A percentile compares a stretch with the other conserved stretches of the same genome.
Evolutionary conservation across 768 basidiomycete species (phyloP).

Genomic region (Amanita brunnescens): DNA sequence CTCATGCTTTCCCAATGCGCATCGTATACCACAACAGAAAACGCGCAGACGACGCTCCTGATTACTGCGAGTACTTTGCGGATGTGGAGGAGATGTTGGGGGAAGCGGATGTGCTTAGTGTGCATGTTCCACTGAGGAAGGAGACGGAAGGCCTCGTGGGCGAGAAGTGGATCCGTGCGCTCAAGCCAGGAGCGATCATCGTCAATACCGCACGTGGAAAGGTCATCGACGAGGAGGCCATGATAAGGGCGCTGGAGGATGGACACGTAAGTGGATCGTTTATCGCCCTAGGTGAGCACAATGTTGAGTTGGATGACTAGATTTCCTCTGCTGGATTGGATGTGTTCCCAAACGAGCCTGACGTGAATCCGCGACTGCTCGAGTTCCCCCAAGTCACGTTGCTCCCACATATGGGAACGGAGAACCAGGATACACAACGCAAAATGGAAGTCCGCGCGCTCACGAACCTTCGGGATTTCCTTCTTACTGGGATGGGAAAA

Average conservation of each 20-base stretch:
- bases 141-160: conserved; percentile 71
- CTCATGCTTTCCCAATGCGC: conserved; percentile 81
- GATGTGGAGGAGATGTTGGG: conserved; percentile 55
- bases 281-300: not conserved
- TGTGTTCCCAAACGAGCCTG: conserved; percentile 80
- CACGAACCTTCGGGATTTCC: conserved; percentile 64
- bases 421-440: conserved; percentile 77
- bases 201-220: conserved; percentile 89
- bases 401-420: conserved; percentile 90
- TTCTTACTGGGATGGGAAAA: conserved; percentile 51
- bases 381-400: conserved; percentile 79
- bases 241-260: conserved; percentile 78
- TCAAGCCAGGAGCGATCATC: conserved; percentile 73
- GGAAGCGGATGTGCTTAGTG: conserved; percentile 73
- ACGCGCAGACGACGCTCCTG: conserved; percentile 48
- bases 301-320: conserved; percentile 36
- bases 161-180: conserved; percentile 62
- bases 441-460: too few species aligned
- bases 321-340: conserved; percentile 77
- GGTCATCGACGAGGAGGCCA: conserved; percentile 79
- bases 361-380: conserved; percentile 69
- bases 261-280: conserved; percentile 62
- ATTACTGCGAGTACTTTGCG: conserved; percentile 69
- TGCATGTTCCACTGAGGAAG: conserved; percentile 72
- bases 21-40: conserved; percentile 73